Base-by-base conservation (phyloP, 1,284 basidiomycete genomes). In the Cryptococcus neoformans region DNA sequence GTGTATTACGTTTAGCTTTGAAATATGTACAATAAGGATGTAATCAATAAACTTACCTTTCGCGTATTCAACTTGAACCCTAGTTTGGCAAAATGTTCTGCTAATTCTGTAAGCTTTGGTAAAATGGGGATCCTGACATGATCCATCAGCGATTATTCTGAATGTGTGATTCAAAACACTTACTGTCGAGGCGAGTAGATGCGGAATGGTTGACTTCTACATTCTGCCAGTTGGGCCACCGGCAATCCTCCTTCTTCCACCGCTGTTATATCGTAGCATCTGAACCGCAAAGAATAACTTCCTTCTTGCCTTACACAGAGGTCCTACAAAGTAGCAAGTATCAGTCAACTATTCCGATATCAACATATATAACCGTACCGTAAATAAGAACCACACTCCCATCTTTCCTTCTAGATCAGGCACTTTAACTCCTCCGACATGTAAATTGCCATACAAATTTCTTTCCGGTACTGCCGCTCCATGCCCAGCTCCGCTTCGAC, bases 41-140 rank as follows among this genome's bases (percentile, higher is more conserved):
- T 28, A 28, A 4, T 28, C 28, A 28, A 28, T 3, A 28, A 4
- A 4, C 66, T 50, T 46, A 75, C 73, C 58, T 75, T 76, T 11
- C 74, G 66, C 10, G 70, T 71, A 53, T 74, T 76, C 40, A 76
- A 65, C 57, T 75, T 75, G 66, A 70, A 76, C 3, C 74, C 74
- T 46, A 70, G 68, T n/a, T 62, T 58, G 12, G 65, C 66, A 53
- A 76, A 76, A 53, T 75, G 73, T 39, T 74, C 74, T 0, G 72
- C 67, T 11, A 76, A 52, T 41, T 62, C 63, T 4, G 73, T 75
- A 2, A 67, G 65, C 55, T 68, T 69, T 0, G 74, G 74, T 6
- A 73, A 54, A 1, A 70, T 69, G 1, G 73, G 74, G 34, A 72
- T 73, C 37, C 74, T 76, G 44, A n/a, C 47, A 51, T 42, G 37